phyloP scores from a whole-genome alignment of 177 flowering plant species.

The Telopea speciosissima region DNA sequence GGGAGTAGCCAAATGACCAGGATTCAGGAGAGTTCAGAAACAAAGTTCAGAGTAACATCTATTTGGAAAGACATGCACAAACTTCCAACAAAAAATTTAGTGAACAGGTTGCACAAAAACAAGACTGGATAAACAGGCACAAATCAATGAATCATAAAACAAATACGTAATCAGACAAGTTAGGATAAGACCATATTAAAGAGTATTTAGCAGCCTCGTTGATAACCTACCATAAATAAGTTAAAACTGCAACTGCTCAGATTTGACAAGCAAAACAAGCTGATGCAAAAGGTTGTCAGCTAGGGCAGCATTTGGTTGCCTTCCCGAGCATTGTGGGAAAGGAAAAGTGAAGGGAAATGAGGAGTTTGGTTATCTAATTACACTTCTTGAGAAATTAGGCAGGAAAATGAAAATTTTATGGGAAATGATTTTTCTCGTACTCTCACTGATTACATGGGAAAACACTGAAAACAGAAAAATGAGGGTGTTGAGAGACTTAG shows the following conservation, averaged over 20 bases:
- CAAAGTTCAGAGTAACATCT: no score
- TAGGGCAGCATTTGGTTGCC: neutral
- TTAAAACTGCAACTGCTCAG: neutral
- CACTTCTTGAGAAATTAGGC: no score
- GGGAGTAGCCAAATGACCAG: slow-evolving; percentile 10
- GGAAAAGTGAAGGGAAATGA: no score
- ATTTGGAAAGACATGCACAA: slow-evolving; percentile 7
- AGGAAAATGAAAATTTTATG: no score
- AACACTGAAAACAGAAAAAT: no score
- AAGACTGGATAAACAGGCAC: neutral
- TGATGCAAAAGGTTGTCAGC: neutral
- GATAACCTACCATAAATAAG: neutral
- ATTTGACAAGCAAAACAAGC: neutral
- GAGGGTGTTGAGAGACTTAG: no score
- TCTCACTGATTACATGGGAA: neutral
- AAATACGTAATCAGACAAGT: neutral
- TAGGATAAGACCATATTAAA: neutral
- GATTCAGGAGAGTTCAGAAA: slow-evolving; percentile 7
- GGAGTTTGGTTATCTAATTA: no score
- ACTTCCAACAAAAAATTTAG: neutral
- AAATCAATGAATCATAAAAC: neutral
- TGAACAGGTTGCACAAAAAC: neutral
- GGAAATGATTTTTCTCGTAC: no score
- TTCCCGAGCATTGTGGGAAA: no score
- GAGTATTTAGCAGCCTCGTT: neutral